Base-by-base conservation (phyloP, 1,284 basidiomycete species). In the Trametes pubescens region DNA sequence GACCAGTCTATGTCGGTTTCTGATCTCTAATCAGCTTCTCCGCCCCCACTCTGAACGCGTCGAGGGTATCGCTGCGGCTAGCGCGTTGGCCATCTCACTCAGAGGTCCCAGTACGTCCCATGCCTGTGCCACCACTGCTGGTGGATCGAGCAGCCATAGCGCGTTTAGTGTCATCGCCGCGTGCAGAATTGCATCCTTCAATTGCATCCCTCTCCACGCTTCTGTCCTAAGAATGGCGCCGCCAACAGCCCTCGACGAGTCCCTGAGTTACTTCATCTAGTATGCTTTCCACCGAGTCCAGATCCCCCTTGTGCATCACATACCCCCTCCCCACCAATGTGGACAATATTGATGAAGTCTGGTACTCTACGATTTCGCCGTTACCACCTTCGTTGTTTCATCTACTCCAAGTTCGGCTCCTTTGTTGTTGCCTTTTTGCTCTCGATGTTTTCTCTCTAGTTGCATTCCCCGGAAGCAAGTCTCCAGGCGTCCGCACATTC, bases 151-250 rank as follows among this genome's bases (percentile, higher is more conserved):
- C 54, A 51, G 47, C 62, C 51, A 65, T n/a, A 66, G 70, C 34
- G 56, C 73, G 26, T 40, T 71, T 21, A 68, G 73, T 40, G 43
- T 71, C 26, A 63, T 74, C 51, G 69, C 66, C 1, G 71, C 71
- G 16, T 73, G 73, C 60, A 72, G 71, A n/a, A n/a, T n/a, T n/a
- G n/a, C n/a, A n/a, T n/a, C n/a, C n/a, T n/a, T n/a, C n/a, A 18
- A 46, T 74, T 52, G 74, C 69, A 26, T 65, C 70, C n/a, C 54
- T 76, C 38, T 69, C 69, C 14, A 71, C 71, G 11, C 59, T 72
- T 22, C 65, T 75, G 53, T 62, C 74, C 51, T 75, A 61, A 56
- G 53, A 71, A 54, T 46, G 32, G 14, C 7, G 37, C 37, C 24
- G 29, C 10, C 18, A 6, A 24, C 14, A 51, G 43, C 57, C 21